Evolutionary conservation across 768 basidiomycete genomes (phyloP).

Genomic region (Boletus huronensis): DNA sequence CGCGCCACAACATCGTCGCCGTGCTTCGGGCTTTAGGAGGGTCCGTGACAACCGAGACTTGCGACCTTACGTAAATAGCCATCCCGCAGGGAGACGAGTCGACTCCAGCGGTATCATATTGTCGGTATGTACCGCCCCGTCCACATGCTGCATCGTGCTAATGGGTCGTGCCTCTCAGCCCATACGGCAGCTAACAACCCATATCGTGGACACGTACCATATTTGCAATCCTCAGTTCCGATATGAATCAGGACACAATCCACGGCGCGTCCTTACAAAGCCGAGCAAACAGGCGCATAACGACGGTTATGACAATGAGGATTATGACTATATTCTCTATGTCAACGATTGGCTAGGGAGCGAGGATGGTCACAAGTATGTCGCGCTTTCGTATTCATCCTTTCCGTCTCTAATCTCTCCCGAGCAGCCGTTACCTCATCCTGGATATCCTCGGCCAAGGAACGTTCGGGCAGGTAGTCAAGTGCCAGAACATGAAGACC

Average conservation of each 20-base stretch:
- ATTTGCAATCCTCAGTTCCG: constrained; percentile 94
- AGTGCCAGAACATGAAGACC: constrained; percentile 99
- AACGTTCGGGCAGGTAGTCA: constrained; percentile 98
- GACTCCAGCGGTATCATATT: constrained; percentile 73
- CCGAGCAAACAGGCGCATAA: constrained; percentile 95
- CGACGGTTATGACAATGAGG: constrained; percentile 97
- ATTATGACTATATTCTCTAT: constrained; percentile 98
- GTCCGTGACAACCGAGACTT: constrained; percentile 76
- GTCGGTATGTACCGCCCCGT: constrained; percentile 56
- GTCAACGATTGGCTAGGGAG: constrained; percentile 97
- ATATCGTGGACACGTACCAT: constrained; percentile 86
- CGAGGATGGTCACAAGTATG: constrained; percentile 93
- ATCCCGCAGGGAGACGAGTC: constrained; percentile 68
- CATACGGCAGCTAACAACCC: constrained; percentile 71
- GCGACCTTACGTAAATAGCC: constrained; percentile 64
- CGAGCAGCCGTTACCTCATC: constrained; percentile 77
- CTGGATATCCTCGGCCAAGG: constrained; percentile 98
- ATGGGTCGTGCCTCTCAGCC: constrained; percentile 35
- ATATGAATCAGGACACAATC: constrained; percentile 94
- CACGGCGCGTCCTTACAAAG: constrained; percentile 94
- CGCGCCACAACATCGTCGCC: constrained; percentile 52
- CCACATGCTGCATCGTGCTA: constrained; percentile 7
- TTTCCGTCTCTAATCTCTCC: constrained; percentile 9
- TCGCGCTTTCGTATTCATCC: constrained; percentile 13
- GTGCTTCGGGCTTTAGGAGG: constrained; percentile 74